These are phyloP conservation scores for Penicillium polonicum DNA, from an alignment of 2,329 filamentous ascomycete genomes.

Conservation along the genomic window DNA sequence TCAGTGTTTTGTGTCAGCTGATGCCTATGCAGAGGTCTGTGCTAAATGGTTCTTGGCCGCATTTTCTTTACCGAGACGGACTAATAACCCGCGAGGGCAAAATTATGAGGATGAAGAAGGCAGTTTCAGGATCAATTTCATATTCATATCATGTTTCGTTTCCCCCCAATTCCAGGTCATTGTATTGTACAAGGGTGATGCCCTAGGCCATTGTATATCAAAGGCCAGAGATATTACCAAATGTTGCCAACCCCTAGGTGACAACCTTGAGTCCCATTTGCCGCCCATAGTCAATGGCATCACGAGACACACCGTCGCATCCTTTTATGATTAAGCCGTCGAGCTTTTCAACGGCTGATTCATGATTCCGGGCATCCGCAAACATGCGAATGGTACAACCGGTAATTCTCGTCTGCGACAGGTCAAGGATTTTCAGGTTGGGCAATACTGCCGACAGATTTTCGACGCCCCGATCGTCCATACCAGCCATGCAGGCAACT, in stretches of 20 bases:
- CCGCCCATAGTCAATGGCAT: constrained; percentile 37
- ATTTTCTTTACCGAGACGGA: neutral
- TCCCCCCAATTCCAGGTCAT: neutral
- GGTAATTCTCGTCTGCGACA: constrained; percentile 37
- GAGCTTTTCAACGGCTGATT: constrained; percentile 16
- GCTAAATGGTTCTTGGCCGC: neutral
- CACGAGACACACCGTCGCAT: constrained; percentile 34
- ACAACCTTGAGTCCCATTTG: constrained; percentile 30
- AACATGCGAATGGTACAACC: constrained; percentile 37
- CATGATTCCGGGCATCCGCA: constrained; percentile 23
- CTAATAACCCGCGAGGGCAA: neutral
- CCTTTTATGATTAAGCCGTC: constrained; percentile 28
- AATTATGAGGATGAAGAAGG: too few species aligned
- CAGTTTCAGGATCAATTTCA: neutral
- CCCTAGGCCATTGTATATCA: neutral
- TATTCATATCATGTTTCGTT: neutral
- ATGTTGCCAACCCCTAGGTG: constrained; percentile 4
- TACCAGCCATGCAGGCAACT: constrained; percentile 24
- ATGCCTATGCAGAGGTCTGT: neutral
- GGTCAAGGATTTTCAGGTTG: constrained; percentile 33
- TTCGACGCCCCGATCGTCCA: constrained; percentile 28
- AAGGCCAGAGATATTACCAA: neutral
- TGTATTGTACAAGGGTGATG: neutral
- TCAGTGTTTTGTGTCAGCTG: neutral
- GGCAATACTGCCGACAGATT: constrained; percentile 24